Conservation (phyloP, 2,329 filamentous ascomycete genomes). For the Ophiostoma sp. region DNA sequence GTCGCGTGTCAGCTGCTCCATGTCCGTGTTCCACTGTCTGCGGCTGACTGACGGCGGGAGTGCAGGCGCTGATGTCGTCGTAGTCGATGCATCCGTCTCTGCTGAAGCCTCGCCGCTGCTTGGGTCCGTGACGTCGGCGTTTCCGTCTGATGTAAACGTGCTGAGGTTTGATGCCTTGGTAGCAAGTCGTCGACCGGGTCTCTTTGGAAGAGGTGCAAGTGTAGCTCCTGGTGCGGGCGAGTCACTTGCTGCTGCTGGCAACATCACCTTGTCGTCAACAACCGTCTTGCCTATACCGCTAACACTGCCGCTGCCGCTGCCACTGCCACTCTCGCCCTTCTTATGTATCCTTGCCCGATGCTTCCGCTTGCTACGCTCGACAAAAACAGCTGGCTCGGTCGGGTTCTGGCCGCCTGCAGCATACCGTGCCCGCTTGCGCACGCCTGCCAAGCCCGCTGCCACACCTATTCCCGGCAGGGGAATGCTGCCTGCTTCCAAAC, state of each 20-base stretch:
- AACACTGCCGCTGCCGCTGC: background rate
- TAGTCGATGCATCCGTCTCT: background rate
- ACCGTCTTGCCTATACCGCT: background rate
- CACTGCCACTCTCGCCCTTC: background rate
- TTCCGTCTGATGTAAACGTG: background rate
- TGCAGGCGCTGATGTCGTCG: background rate
- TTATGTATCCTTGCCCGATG: background rate
- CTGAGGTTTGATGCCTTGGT: constrained; percentile 16
- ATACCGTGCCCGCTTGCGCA: constrained; percentile 39
- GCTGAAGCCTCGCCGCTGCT: background rate
- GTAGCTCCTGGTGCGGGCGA: background rate
- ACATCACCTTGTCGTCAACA: background rate
- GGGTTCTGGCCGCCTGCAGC: constrained; percentile 17
- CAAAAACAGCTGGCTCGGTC: constrained; percentile 45
- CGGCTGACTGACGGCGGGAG: constrained; percentile 33
- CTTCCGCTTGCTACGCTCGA: constrained; percentile 43
- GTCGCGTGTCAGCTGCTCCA: constrained; percentile 47
- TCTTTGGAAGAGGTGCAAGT: constrained; percentile 23
- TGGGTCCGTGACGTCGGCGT: background rate
- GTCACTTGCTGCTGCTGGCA: background rate
- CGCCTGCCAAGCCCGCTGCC: constrained; percentile 30
- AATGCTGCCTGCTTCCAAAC: constrained; percentile 22
- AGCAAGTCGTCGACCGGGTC: constrained; percentile 19
- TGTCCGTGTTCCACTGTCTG: constrained; percentile 37
- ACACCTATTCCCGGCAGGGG: too few species aligned